phyloP scores from a whole-genome alignment of 192 early-diverging fungal species.

The Linnemannia elongata region DNA sequence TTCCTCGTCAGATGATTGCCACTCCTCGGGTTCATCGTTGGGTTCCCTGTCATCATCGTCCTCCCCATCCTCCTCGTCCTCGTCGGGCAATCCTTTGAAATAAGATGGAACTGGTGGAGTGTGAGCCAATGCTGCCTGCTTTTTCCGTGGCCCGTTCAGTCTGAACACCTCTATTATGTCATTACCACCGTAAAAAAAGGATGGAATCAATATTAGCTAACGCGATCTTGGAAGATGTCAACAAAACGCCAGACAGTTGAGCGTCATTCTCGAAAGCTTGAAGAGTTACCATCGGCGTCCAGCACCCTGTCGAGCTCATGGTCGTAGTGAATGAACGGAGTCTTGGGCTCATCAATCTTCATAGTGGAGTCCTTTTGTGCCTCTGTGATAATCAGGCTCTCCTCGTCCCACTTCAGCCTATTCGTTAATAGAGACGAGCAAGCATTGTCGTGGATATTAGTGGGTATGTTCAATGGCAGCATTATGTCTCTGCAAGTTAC shows the following conservation, averaged over 20 bases:
- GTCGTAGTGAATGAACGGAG: slow-evolving; percentile 94
- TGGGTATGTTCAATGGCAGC: not conserved
- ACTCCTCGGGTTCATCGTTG: slow-evolving; percentile 62
- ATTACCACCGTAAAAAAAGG: not conserved
- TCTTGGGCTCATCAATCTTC: slow-evolving; percentile 98
- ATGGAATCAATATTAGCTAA: not conserved
- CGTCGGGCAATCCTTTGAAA: slow-evolving; percentile 56
- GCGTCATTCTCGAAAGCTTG: not conserved
- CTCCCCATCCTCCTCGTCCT: slow-evolving; percentile 53
- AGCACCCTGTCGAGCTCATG: slow-evolving; percentile 80
- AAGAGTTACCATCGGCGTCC: slow-evolving; percentile 61
- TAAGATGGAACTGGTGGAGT: slow-evolving; percentile 64
- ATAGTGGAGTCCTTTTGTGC: slow-evolving; percentile 92
- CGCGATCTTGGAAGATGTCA: not conserved
- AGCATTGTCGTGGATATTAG: not conserved
- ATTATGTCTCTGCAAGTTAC: not conserved
- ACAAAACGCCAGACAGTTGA: not conserved
- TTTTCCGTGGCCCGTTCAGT: slow-evolving; percentile 40
- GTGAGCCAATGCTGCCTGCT: slow-evolving; percentile 63
- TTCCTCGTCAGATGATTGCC: slow-evolving; percentile 71
- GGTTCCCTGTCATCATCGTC: slow-evolving; percentile 55
- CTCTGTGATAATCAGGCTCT: slow-evolving; percentile 91
- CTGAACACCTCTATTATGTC: slow-evolving; percentile 35
- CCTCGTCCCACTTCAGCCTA: slow-evolving; percentile 95
- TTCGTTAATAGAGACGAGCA: slow-evolving; percentile 10